Conservation (phyloP, 106 monocot genomes). For the Alisma plantagoaquatica region DNA sequence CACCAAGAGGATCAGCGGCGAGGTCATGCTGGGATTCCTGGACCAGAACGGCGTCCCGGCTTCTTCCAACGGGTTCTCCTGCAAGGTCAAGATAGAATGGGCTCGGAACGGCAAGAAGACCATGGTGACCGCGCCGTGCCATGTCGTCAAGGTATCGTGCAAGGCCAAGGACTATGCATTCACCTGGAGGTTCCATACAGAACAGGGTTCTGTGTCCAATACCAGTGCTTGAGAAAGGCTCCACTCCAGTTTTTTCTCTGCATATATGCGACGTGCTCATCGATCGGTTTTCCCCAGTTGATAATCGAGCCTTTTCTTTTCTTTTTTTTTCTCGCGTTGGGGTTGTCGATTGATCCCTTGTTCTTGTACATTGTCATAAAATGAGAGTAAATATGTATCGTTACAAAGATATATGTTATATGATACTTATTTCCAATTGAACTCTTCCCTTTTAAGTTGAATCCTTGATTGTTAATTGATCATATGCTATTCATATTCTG, state of each 20-base stretch:
- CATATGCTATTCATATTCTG: no score
- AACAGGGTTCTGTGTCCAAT: background rate
- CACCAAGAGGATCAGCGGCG: conserved; percentile 24
- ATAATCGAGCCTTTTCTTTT: no score
- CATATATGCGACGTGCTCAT: no score
- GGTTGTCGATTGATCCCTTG: no score
- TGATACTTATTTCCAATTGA: no score
- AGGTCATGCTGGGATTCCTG: conserved; percentile 36
- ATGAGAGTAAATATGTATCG: no score
- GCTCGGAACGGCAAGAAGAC: conserved; percentile 42
- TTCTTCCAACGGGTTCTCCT: conserved; percentile 38
- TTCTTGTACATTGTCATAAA: no score
- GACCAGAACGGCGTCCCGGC: conserved; percentile 19
- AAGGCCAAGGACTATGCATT: conserved; percentile 53
- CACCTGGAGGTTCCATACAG: conserved; percentile 41
- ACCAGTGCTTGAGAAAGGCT: background rate
- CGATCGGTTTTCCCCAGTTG: no score
- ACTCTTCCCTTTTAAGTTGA: no score
- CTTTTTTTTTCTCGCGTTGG: no score
- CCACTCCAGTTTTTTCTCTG: background rate
- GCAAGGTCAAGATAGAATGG: conserved; percentile 74
- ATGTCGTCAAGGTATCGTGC: conserved; percentile 48
- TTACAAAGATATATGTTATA: no score
- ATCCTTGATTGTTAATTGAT: no score
- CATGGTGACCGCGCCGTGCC: conserved; percentile 43